Evolutionary conservation across 208 protist species (phyloP).

Genomic region (Crithidia brevicula): DNA sequence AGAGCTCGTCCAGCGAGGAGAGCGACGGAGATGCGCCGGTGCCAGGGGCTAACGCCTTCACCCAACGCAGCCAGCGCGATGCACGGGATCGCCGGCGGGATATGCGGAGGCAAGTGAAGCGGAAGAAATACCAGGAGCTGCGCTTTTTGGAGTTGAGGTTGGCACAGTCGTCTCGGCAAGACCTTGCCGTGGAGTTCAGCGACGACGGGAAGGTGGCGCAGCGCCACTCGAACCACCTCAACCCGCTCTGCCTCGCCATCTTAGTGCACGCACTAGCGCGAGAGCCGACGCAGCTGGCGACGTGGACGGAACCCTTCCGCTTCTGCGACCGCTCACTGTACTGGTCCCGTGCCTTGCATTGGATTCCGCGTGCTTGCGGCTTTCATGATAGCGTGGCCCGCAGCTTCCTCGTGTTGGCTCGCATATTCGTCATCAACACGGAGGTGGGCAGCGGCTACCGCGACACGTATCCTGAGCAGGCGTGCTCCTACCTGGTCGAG

Average conservation of each 20-base stretch:
- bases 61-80: slow-evolving; percentile 44
- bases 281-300: slow-evolving; percentile 64
- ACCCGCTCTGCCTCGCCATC: slow-evolving; percentile 73
- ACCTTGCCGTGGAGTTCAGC: slow-evolving; percentile 81
- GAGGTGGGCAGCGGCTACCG: slow-evolving; percentile 48
- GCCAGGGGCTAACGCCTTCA: slow-evolving; percentile 20
- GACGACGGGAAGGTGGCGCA: slow-evolving; percentile 50
- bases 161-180: slow-evolving; percentile 48
- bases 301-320: slow-evolving; percentile 86
- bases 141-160: slow-evolving; percentile 77
- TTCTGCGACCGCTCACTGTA: slow-evolving; percentile 76
- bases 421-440: slow-evolving; percentile 83
- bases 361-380: slow-evolving; percentile 77
- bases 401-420: slow-evolving; percentile 71
- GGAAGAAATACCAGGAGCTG: slow-evolving; percentile 83
- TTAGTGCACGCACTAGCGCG: slow-evolving; percentile 65
- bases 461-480: slow-evolving; percentile 76
- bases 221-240: slow-evolving; percentile 52
- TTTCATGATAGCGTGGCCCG: slow-evolving; percentile 64
- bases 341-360: slow-evolving; percentile 79
- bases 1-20: slow-evolving; percentile 60
- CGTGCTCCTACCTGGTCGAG: slow-evolving; percentile 72
- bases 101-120: slow-evolving; percentile 64
- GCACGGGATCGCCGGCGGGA: slow-evolving; percentile 61
- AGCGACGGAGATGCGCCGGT: slow-evolving; percentile 35